Conservation (phyloP, 78 protist species). For the Creolimax fragrantissima region DNA sequence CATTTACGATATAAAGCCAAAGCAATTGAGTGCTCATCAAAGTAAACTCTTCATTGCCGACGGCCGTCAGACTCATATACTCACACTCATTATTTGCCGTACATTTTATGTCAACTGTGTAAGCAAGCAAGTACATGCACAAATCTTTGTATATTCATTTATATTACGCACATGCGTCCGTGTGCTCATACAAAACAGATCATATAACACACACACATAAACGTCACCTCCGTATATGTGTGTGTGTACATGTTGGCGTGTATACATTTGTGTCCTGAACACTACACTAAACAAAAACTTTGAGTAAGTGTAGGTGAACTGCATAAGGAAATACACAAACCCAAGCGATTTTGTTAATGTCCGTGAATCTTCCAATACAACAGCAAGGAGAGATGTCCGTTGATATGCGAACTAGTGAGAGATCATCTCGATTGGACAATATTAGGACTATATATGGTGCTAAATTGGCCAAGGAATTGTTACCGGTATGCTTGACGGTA, state of each 20-base stretch:
- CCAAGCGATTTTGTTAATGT: neutral
- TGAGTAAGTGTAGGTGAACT: too few species aligned
- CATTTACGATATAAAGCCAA: too few species aligned
- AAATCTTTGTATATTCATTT: neutral
- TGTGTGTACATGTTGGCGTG: neutral
- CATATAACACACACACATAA: too few species aligned
- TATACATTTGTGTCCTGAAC: neutral
- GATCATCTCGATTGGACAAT: slow-evolving; percentile 9
- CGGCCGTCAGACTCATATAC: too few species aligned
- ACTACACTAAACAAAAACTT: neutral
- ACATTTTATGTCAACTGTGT: neutral
- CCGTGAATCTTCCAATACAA: too few species aligned
- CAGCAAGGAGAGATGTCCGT: neutral
- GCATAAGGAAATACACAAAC: neutral
- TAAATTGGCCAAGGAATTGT: slow-evolving; percentile 50
- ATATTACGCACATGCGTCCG: neutral
- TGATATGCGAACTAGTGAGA: neutral
- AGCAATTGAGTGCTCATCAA: too few species aligned
- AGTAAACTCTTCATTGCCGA: too few species aligned
- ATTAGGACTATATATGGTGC: slow-evolving; percentile 42
- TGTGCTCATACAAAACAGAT: too few species aligned
- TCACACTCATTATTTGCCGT: too few species aligned
- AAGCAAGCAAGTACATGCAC: neutral
- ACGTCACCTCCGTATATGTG: neutral
- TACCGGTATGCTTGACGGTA: neutral